Evolutionary conservation across 1,284 basidiomycete genomes (phyloP).

Genomic region (Quambalaria eucalypti): DNA sequence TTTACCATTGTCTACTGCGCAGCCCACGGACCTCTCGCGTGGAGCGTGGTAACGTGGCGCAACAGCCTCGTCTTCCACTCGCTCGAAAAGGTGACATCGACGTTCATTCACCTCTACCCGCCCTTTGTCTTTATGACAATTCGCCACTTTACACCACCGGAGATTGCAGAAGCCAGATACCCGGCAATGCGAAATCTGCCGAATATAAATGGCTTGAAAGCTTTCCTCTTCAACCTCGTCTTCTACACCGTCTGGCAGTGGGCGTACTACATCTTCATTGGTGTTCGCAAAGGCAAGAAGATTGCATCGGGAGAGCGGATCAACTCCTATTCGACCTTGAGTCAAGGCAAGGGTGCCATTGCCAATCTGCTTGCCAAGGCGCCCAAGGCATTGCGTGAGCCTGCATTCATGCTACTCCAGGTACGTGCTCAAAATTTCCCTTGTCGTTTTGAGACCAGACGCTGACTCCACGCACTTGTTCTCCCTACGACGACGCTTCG

Average conservation of each 20-base stretch:
- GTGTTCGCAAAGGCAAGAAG: constrained; percentile 15
- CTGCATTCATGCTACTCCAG: constrained; percentile 20
- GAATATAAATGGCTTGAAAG: constrained; percentile 57
- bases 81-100: constrained; percentile 69
- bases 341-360: constrained; percentile 29
- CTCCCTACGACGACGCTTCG: constrained; percentile 1
- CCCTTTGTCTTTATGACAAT: constrained; percentile 54
- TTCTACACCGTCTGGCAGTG: constrained; percentile 76
- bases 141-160: constrained; percentile 65
- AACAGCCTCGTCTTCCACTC: constrained; percentile 78
- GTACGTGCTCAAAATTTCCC: constrained; percentile 7
- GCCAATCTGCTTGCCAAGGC: constrained; percentile 31
- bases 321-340: constrained; percentile 31
- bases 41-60: constrained; percentile 89
- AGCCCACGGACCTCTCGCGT: constrained; percentile 63
- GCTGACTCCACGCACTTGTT: background rate
- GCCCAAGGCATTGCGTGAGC: constrained; percentile 18
- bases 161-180: constrained; percentile 59
- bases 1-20: constrained; percentile 34
- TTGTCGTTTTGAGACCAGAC: background rate
- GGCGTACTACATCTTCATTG: constrained; percentile 51
- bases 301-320: constrained; percentile 33
- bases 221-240: constrained; percentile 50
- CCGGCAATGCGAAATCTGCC: constrained; percentile 65
- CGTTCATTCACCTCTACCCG: constrained; percentile 82